phyloP scores from a whole-genome alignment of 495 filamentous ascomycete genomes.

The Usnea hakonensis region DNA sequence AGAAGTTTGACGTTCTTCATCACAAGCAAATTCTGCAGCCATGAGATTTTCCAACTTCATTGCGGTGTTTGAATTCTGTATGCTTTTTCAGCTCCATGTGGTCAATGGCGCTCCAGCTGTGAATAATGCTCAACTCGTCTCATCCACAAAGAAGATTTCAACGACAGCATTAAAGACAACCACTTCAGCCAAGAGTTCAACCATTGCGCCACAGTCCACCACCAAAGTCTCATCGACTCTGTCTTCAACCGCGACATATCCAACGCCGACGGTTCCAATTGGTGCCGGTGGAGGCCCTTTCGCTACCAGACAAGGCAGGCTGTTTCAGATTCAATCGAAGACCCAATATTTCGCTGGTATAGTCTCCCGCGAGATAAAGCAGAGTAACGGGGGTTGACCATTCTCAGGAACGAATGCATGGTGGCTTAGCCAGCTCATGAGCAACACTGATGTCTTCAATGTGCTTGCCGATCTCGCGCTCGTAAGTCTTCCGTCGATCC shows the following conservation, averaged over 20 bases:
- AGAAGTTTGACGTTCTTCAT: background rate
- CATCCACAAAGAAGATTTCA: background rate
- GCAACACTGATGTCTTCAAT: conserved; percentile 54
- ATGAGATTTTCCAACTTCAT: background rate
- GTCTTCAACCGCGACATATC: conserved; percentile 5
- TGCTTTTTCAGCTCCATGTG: background rate
- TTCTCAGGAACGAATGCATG: conserved; percentile 58
- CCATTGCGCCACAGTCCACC: background rate
- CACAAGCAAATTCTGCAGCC: background rate
- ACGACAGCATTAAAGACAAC: background rate
- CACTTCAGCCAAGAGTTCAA: background rate
- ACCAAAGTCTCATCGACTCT: background rate
- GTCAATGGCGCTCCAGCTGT: background rate
- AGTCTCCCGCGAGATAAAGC: background rate
- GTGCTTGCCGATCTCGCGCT: conserved; percentile 43
- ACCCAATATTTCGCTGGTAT: conserved; percentile 26
- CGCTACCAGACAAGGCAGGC: conserved; percentile 11
- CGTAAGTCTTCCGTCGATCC: background rate
- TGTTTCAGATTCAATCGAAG: conserved; percentile 22
- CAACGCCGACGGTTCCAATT: conserved; percentile 11
- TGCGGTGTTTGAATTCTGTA: background rate
- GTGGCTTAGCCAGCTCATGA: conserved; percentile 64
- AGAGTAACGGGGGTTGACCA: background rate
- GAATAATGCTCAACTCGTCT: background rate
- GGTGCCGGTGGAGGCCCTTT: conserved; percentile 13